Conservation (phyloP, 164 flowering plant species). For the Tetracentron sinense region DNA sequence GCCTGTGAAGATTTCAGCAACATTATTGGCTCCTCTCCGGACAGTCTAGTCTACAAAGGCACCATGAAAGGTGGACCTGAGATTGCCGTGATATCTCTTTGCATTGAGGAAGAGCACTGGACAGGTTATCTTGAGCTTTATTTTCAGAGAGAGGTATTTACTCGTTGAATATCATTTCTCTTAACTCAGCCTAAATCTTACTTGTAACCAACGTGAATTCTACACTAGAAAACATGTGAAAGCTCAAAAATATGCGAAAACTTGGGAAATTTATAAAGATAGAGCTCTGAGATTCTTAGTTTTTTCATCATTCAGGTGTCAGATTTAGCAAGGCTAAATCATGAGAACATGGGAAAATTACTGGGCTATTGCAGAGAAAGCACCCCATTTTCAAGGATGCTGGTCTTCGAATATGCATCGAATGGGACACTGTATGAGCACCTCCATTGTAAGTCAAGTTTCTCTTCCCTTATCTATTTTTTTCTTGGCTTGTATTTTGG, state of each 20-base stretch:
- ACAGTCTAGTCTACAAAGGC: conserved; percentile 86
- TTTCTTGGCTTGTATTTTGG: neutral
- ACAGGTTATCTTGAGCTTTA: conserved; percentile 81
- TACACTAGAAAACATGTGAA: neutral
- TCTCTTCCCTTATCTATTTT: neutral
- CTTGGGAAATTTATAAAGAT: too few species aligned
- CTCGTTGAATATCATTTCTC: neutral
- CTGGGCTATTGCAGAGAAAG: conserved; percentile 85
- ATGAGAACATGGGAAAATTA: conserved; percentile 73
- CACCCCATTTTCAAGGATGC: conserved; percentile 82
- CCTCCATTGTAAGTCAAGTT: conserved; percentile 68
- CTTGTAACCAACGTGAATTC: neutral
- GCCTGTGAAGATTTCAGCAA: conserved; percentile 99
- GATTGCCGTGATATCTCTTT: conserved; percentile 86
- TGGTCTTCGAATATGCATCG: conserved; percentile 90
- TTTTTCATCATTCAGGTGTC: conserved; percentile 59
- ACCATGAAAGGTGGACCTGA: conserved; percentile 82
- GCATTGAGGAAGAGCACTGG: conserved; percentile 89
- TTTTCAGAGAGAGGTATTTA: conserved; percentile 77
- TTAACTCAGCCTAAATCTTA: neutral
- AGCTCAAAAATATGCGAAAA: neutral
- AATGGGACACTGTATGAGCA: conserved; percentile 94
- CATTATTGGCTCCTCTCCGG: conserved; percentile 92
- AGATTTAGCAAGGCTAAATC: conserved; percentile 77
- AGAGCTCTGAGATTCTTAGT: conserved; percentile 1